Conservation (phyloP, 2,329 filamentous ascomycete genomes). For the Botryosphaeria agaves region DNA sequence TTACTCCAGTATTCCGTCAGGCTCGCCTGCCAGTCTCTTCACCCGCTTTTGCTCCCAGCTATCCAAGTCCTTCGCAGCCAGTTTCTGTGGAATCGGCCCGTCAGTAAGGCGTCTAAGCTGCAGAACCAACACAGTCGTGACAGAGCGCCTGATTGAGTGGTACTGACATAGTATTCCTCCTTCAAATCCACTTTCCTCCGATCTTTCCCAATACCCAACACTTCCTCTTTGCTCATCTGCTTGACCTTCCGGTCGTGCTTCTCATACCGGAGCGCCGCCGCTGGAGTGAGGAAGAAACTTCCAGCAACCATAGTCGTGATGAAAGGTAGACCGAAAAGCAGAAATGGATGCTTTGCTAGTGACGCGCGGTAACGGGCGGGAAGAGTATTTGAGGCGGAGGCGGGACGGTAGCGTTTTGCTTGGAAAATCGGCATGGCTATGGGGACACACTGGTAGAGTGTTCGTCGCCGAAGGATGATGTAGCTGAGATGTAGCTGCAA, state of each 20-base stretch:
- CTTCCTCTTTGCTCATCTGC: conserved; percentile 72
- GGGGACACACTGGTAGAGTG: too few species aligned
- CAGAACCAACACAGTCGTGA: conserved; percentile 25
- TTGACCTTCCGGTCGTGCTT: conserved; percentile 78
- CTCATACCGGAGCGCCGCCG: conserved; percentile 86
- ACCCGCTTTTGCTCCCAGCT: conserved; percentile 96
- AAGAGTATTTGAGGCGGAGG: conserved; percentile 46
- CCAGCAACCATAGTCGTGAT: conserved; percentile 76
- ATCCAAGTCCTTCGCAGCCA: conserved; percentile 80
- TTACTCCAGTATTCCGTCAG: conserved; percentile 57
- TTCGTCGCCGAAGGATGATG: too few species aligned
- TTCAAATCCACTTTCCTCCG: conserved; percentile 59
- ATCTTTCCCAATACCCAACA: conserved; percentile 59
- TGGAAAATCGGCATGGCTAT: conserved; percentile 45
- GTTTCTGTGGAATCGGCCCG: conserved; percentile 34
- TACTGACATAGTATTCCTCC: conserved; percentile 73
- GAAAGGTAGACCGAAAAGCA: conserved; percentile 88
- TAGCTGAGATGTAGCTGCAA: too few species aligned
- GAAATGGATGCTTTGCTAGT: conserved; percentile 67
- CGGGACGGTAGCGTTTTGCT: conserved; percentile 51
- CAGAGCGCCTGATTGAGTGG: conserved; percentile 2
- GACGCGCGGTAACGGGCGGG: conserved; percentile 60
- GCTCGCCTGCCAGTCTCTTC: conserved; percentile 75
- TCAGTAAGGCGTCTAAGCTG: not conserved
- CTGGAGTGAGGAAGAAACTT: conserved; percentile 86